A percentile compares a stretch with the other conserved stretches of the same genome.
phyloP scores from a whole-genome alignment of 768 basidiomycete genomes.

The Scleroderma bovista region DNA sequence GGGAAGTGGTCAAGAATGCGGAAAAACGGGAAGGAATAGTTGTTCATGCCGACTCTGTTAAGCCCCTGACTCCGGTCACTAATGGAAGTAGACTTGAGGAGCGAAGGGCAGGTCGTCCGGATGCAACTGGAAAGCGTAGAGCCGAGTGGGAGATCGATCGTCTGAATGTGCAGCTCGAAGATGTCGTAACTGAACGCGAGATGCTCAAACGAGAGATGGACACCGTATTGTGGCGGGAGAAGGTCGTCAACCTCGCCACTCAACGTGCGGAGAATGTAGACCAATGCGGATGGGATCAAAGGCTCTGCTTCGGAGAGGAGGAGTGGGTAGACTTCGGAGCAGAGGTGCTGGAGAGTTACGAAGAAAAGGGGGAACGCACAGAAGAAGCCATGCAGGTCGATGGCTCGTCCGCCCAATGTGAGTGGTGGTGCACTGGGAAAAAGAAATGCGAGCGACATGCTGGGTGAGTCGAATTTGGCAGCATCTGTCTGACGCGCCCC shows the following conservation, averaged over 20 bases:
- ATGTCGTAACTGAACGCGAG: slow-evolving; percentile 57
- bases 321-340: slow-evolving; percentile 68
- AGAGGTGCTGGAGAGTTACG: slow-evolving; percentile 68
- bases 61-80: slow-evolving; percentile 18
- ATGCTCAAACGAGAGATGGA: slow-evolving; percentile 65
- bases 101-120: slow-evolving; percentile 10
- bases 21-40: slow-evolving; percentile 68
- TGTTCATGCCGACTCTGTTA: slow-evolving; percentile 35
- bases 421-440: slow-evolving; percentile 80
- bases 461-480: slow-evolving; percentile 42
- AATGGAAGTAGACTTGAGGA: slow-evolving; percentile 4
- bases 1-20: slow-evolving; percentile 69
- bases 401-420: slow-evolving; percentile 30
- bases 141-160: slow-evolving; percentile 51
- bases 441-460: slow-evolving; percentile 74
- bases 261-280: slow-evolving; percentile 58
- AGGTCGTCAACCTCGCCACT: slow-evolving; percentile 59
- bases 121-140: slow-evolving; percentile 40
- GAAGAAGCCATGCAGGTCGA: slow-evolving; percentile 39
- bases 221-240: slow-evolving; percentile 63
- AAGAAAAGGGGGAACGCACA: slow-evolving; percentile 30
- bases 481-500: background rate
- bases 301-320: slow-evolving; percentile 77
- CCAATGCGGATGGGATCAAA: slow-evolving; percentile 86
- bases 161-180: slow-evolving; percentile 48